A percentile compares a stretch with the other conserved stretches of the same genome.
phyloP scores from a whole-genome alignment of 1,139 yeast genomes.

The Barnettozyma hawaiiensis region DNA sequence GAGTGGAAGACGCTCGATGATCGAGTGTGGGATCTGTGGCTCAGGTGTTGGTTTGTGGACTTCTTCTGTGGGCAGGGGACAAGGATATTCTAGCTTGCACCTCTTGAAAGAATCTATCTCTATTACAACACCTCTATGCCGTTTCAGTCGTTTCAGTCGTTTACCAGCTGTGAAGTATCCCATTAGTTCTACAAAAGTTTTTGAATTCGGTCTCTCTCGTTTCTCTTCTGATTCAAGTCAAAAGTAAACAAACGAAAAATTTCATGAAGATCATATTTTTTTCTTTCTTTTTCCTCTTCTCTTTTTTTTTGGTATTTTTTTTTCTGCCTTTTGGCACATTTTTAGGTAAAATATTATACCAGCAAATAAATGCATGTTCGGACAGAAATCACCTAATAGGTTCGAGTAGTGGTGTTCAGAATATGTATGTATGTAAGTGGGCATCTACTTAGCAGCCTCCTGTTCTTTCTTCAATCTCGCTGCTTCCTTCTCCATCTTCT shows the following conservation, averaged over 20 bases:
- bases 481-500: slow-evolving; percentile 22
- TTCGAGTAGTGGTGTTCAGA: not conserved
- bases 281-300: not conserved
- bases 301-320: too few relatives aligned
- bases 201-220: too few relatives aligned
- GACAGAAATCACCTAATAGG: too few relatives aligned
- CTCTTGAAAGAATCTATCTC: not conserved
- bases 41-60: not conserved
- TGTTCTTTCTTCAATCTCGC: slow-evolving; percentile 8
- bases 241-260: not conserved
- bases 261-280: not conserved
- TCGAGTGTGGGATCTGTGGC: slow-evolving; percentile 2
- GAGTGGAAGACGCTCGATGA: slow-evolving; percentile 19
- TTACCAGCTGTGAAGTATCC: not conserved
- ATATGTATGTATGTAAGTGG: not conserved
- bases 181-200: too few relatives aligned
- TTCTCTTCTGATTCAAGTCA: not conserved
- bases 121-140: not conserved
- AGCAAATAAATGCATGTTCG: too few relatives aligned
- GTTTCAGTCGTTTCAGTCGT: not conserved
- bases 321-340: not conserved
- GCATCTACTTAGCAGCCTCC: too few relatives aligned
- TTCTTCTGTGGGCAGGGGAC: not conserved
- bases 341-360: not conserved
- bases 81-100: not conserved